These are phyloP conservation scores for Aethionema arabicum DNA, from an alignment of 345 rosid species.

Conservation along the genomic window DNA sequence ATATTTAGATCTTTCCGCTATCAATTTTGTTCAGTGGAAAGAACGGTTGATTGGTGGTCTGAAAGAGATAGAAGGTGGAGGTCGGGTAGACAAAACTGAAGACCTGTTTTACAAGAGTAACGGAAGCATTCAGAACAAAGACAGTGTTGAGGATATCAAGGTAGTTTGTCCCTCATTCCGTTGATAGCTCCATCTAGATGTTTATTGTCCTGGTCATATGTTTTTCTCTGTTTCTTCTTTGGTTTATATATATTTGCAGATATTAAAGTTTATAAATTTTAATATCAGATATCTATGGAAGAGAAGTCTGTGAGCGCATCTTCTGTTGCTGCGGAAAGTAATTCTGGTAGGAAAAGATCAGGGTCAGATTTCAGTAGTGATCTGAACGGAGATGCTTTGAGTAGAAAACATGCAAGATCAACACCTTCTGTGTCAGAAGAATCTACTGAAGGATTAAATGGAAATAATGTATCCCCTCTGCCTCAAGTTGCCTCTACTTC, in stretches of 20 bases:
- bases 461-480: slow-evolving; percentile 39
- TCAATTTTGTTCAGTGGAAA: slow-evolving; percentile 70
- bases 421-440: slow-evolving; percentile 59
- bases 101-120: slow-evolving; percentile 47
- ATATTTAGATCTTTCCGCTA: slow-evolving; percentile 14
- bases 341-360: slow-evolving; percentile 64
- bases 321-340: slow-evolving; percentile 43
- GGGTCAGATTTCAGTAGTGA: slow-evolving; percentile 51
- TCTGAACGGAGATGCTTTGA: slow-evolving; percentile 47
- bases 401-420: slow-evolving; percentile 69
- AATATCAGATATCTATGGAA: slow-evolving; percentile 50
- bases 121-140: slow-evolving; percentile 50
- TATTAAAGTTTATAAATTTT: slow-evolving; percentile 25
- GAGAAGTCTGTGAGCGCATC: slow-evolving; percentile 38
- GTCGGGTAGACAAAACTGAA: slow-evolving; percentile 45
- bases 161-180: slow-evolving; percentile 41
- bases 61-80: slow-evolving; percentile 67
- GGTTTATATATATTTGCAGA: slow-evolving; percentile 15
- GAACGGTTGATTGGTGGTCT: slow-evolving; percentile 74
- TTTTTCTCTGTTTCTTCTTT: background rate
- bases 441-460: slow-evolving; percentile 50
- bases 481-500: slow-evolving; percentile 50
- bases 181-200: slow-evolving; percentile 22
- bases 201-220: slow-evolving; percentile 19
- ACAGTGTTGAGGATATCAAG: slow-evolving; percentile 46